Evolutionary conservation across 345 rosid genomes (phyloP), one percentile per base, ranked within the genome.

Genomic region (Diplotaxis tenuifolia): DNA sequence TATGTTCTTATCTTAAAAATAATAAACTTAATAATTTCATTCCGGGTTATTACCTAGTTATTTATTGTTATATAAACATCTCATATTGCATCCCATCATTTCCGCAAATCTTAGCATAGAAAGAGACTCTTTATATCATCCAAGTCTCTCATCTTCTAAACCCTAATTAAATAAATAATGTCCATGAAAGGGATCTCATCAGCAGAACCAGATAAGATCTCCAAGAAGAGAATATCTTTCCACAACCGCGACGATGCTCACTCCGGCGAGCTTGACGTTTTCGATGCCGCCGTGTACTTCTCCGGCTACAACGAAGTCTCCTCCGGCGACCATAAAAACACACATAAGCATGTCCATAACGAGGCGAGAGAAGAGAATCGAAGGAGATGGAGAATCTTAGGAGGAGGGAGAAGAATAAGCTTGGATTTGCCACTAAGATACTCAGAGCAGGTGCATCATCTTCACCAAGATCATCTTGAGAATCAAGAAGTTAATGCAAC

Each of bases 201-300:
- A 58, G 16, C 38, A 29, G 85, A 88, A 68, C 69, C 84, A 4
- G 72, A 82, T 45, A 80, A 78, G 56, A 49, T 77, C 73, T 32
- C 75, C 79, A 85, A 78, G 78, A 85, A 78, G 78, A 87, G 76
- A 61, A 64, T 87, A 6, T 80, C 67, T 25, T 70, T 81, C 66
- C 82, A 80, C 38, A 75, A 90, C 64, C 65, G 65, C 52, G 56
- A 65, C n/a, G 49, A 27, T 68, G 84, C 84, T 5, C 85, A 88
- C 65, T 89, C 97, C 10, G 87, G 79, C 0, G 98, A 94, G 86
- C 88, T 94, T 59, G 95, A 87, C 53, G 97, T 94, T 38, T 94
- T 94, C n/a, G 96, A 94, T 75, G 98, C 98, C 2, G 83, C 95
- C 2, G 70, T 84, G 59, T 91, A 94, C 72, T 89, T 91, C 82